phyloP scores from a whole-genome alignment of 768 basidiomycete genomes.

The Podaxis pistillaris region DNA sequence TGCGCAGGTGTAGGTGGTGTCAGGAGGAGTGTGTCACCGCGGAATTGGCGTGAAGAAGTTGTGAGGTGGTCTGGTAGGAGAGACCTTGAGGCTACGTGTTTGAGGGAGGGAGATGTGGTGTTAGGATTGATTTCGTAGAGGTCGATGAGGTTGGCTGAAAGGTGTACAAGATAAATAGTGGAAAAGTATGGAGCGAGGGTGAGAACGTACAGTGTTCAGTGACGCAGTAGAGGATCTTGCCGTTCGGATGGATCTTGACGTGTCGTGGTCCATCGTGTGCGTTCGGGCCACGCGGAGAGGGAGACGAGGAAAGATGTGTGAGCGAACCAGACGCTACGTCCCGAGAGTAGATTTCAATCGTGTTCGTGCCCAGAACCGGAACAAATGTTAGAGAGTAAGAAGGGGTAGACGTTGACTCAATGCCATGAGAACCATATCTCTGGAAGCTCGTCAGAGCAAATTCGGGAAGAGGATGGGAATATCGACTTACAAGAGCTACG shows the following conservation, averaged over 20 bases:
- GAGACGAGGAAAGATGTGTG: slow-evolving; percentile 33
- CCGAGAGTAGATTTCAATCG: slow-evolving; percentile 46
- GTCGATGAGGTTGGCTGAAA: slow-evolving; percentile 45
- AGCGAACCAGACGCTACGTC: slow-evolving; percentile 32
- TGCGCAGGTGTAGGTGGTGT: slow-evolving; percentile 33
- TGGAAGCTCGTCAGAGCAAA: slow-evolving; percentile 16
- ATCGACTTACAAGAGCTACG: slow-evolving; percentile 40
- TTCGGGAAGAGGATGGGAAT: not conserved
- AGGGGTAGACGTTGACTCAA: slow-evolving; percentile 41
- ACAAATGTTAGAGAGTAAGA: slow-evolving; percentile 38
- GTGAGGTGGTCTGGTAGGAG: slow-evolving; percentile 26
- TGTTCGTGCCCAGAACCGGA: slow-evolving; percentile 47
- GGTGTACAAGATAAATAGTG: not conserved
- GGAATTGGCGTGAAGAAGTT: slow-evolving; percentile 23
- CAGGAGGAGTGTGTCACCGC: slow-evolving; percentile 48
- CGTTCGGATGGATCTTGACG: slow-evolving; percentile 51
- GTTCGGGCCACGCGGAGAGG: slow-evolving; percentile 35
- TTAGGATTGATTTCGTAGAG: slow-evolving; percentile 33
- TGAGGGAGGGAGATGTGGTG: slow-evolving; percentile 23
- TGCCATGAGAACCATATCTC: slow-evolving; percentile 51
- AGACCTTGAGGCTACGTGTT: slow-evolving; percentile 30
- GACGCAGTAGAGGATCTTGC: slow-evolving; percentile 47
- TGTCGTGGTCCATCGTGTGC: slow-evolving; percentile 50
- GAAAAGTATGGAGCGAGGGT: not conserved
- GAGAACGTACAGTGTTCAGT: slow-evolving; percentile 47